Base-by-base conservation (phyloP, 352 stramenopile species). In the Globisporangium perplexum region DNA sequence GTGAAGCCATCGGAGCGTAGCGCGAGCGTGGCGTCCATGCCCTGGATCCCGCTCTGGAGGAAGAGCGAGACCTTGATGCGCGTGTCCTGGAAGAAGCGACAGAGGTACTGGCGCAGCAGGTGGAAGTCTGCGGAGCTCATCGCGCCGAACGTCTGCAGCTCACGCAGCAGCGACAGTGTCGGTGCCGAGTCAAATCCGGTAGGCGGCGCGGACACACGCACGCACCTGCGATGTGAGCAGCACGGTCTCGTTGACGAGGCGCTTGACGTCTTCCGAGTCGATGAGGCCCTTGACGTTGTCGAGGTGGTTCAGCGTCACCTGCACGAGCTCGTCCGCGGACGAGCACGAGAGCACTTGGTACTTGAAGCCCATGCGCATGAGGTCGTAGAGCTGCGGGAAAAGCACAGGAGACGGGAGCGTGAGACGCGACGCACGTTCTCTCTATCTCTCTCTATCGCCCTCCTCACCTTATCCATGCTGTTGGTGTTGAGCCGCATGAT, bases 341-440 rank as follows among this genome's bases (percentile, higher is more conserved):
- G 77, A 74, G 53, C 82, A 95, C 8, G 69, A 77, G 23, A 97
- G 50, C 5, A 96, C 54, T 58, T 98, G 90, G 63, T 93, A 95
- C 69, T 98, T 98, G 71, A 97, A 96, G n/a, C 88, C 91, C 91
- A 98, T 97, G 52, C 86, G 89, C 85, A 98, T 97, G 54, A 98
- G 71, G 48, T 97, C 91, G 66, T 96, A 97, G 26, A 98, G 83
- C 80, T 80, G 31, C 11, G 31, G 8, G 31, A 14, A 33, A 6
- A 36, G 14, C 33, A 17, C 1, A 17, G 33, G 10, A 11, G 31
- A 36, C 11, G 8, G 1, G 8, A 17, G 14, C 33, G 7, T 49
- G 41, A 50, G 42, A 48, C n/a, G 22, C 18, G 8, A 43, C 14
- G 41, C 28, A 20, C 7, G 14, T 31, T 7, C 28, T 7, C 3